Base-by-base conservation (phyloP, 805 yeast genomes). In the Candida odintsovae region DNA sequence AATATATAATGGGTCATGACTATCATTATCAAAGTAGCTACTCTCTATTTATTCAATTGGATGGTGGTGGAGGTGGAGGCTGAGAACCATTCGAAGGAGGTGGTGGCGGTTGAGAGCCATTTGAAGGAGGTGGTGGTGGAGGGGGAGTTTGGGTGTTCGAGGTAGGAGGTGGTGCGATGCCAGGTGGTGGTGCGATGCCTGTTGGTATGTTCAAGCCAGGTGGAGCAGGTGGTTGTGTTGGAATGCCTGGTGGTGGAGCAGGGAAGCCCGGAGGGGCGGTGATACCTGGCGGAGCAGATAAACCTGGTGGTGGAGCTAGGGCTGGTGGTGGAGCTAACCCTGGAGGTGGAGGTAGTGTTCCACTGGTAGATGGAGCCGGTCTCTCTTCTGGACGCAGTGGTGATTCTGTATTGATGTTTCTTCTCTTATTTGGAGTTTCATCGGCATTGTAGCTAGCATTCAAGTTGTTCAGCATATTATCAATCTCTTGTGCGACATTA, bases 401-500 rank as follows among this genome's bases (percentile, higher is more conserved):
- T 20, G 46, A 36, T 2, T 45, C 43, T 26, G 39, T 19, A 10
- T 45, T 31, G 10, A 40, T 35, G 36, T 44, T 51, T 43, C 52
- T 50, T 43, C 43, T 52, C 26, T 53, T 53, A 21, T 21, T 33
- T n/a, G 39, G 11, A 10, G 18, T 38, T 15, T 26, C 38, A 31
- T 48, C 42, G 21, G 19, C 22, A 9, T 38, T 41, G 38, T 42
- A 47, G n/a, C 39, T 46, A 3, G 73, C 73, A 45, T 69, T 68
- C 42, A 77, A 60, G 45, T 74, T 81, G 44, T 65, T 62, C 74
- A 80, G 72, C 66, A 79, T 72, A 45, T 68, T 70, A 37, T 73
- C 77, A 49, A 72, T 71, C 51, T 78, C 83, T 39, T 65, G 56
- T 42, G 77, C 82, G 35, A 75, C 73, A 40, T 48, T 49, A 39